Evolutionary conservation across 75 land plant genomes (phyloP).

Genomic region (Gnetum montanum): DNA sequence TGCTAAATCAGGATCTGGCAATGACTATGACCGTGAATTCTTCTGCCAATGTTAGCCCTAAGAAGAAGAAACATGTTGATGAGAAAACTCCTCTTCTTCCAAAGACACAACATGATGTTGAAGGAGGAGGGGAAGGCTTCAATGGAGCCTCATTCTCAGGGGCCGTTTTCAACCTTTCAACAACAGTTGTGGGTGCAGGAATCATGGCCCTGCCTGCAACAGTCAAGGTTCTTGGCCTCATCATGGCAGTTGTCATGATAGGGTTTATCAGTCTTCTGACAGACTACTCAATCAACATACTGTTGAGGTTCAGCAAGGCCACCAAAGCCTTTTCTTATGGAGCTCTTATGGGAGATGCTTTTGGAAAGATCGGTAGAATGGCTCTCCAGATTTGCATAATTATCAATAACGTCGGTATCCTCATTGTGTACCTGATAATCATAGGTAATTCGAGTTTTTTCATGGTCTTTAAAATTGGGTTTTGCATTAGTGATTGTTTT

Average conservation of each 20-base stretch:
- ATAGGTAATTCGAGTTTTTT: conserved; percentile 34
- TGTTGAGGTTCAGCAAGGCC: conserved; percentile 42
- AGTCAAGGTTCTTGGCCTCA: conserved; percentile 44
- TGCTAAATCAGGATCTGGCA: no score
- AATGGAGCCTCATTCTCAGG: conserved; percentile 65
- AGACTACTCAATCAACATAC: conserved; percentile 49
- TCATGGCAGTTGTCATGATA: conserved; percentile 44
- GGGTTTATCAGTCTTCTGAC: conserved; percentile 41
- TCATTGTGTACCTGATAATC: conserved; percentile 85
- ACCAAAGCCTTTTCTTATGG: conserved; percentile 39
- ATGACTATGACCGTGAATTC: no score
- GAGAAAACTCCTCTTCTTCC: conserved; percentile 66
- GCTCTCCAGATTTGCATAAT: conserved; percentile 54
- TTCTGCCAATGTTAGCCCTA: no score
- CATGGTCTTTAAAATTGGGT: not conserved
- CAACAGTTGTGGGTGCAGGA: conserved; percentile 86
- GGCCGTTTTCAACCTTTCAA: conserved; percentile 89
- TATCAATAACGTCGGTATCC: conserved; percentile 67
- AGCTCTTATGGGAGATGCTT: conserved; percentile 62
- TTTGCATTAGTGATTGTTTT: no score
- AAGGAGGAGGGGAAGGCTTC: conserved; percentile 17
- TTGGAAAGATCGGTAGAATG: conserved; percentile 42
- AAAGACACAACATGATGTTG: conserved; percentile 20
- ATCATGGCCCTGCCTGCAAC: conserved; percentile 94
- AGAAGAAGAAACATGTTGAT: no score